A percentile compares a stretch with the other conserved stretches of the same genome.
phyloP scores from a whole-genome alignment of 2,329 filamentous ascomycete genomes.

The Botryotinia convoluta region DNA sequence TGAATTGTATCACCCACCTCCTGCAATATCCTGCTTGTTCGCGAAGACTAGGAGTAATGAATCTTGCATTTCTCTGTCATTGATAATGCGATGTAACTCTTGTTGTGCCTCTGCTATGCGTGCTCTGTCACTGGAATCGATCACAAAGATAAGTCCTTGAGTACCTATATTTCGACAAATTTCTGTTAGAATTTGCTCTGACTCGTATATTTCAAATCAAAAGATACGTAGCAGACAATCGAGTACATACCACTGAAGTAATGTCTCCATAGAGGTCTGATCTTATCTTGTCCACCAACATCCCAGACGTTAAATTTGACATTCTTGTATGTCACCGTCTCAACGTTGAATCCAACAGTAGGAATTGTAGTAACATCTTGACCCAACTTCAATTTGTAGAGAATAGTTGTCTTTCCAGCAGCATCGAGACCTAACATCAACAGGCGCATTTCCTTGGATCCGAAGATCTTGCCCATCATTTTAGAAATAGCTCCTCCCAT shows the following conservation, averaged over 20 bases:
- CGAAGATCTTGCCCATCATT: constrained; percentile 98
- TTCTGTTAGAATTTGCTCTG: constrained; percentile 11
- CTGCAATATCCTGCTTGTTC: constrained; percentile 95
- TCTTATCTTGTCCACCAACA: constrained; percentile 98
- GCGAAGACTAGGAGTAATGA: constrained; percentile 92
- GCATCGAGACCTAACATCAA: constrained; percentile 98
- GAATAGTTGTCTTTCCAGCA: constrained; percentile 97
- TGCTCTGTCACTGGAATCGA: constrained; percentile 88
- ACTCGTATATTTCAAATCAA: not conserved
- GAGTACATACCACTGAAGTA: constrained; percentile 76
- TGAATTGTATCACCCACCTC: constrained; percentile 53
- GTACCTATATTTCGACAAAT: constrained; percentile 58
- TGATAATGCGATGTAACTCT: constrained; percentile 95
- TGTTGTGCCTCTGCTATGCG: constrained; percentile 91
- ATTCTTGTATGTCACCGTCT: constrained; percentile 98
- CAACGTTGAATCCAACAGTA: constrained; percentile 98
- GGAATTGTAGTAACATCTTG: constrained; percentile 98
- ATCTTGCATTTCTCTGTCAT: constrained; percentile 97
- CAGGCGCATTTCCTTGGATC: constrained; percentile 98
- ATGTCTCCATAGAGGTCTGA: constrained; percentile 93
- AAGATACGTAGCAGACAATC: not conserved
- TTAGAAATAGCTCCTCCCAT: constrained; percentile 96
- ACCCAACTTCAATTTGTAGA: constrained; percentile 98
- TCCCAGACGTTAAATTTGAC: constrained; percentile 99
- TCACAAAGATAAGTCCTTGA: constrained; percentile 97